Evolutionary conservation across 345 rosid genomes (phyloP), one percentile per base, ranked within the genome.

Genomic region (Gossypioides kirkii): DNA sequence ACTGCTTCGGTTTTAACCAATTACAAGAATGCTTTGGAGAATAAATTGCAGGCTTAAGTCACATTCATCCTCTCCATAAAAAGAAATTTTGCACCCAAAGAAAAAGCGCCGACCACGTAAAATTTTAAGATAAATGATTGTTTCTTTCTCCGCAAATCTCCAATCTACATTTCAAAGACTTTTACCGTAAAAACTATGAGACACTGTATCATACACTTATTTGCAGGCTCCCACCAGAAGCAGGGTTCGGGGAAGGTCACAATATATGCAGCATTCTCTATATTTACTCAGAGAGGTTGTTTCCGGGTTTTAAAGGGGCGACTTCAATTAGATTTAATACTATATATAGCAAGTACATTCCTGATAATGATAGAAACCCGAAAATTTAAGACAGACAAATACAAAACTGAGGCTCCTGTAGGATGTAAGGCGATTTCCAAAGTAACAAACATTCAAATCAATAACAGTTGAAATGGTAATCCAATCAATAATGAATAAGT

Each of bases 1-100:
- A 22, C 32, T 13, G 4, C 10, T 45, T 45, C n/a, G 6, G 3
- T 38, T 61, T 17, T 16, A 38, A 62, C 23, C 47, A 1, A 43
- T 22, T 42, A 43, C 14, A 11, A 45, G 11, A 65, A 45, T 18
- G 23, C 53, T 65, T 20, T 8, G 26, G 7, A 72, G 12, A 45
- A 61, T 45, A 63, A 63, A 16, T n/a, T n/a, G 16, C 26, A 63
- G 50, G 47, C 50, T 41, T 63, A 62, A n/a, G 68, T 62, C 46
- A 18, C 23, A 63, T 41, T 64, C 1, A 42, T 17, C 38, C 12
- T 17, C 47, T 41, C 47, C 49, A 62, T 38, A 22, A 64, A 64
- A 17, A 45, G 9, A 20, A 41, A 20, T 42, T 64, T 41, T 18
- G 4, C 38, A 32, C 38, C 7, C 38, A 10, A 41, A n/a, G 41